Base-by-base conservation (phyloP, 2,329 filamentous ascomycete species). In the Tolypocladium nubicola region DNA sequence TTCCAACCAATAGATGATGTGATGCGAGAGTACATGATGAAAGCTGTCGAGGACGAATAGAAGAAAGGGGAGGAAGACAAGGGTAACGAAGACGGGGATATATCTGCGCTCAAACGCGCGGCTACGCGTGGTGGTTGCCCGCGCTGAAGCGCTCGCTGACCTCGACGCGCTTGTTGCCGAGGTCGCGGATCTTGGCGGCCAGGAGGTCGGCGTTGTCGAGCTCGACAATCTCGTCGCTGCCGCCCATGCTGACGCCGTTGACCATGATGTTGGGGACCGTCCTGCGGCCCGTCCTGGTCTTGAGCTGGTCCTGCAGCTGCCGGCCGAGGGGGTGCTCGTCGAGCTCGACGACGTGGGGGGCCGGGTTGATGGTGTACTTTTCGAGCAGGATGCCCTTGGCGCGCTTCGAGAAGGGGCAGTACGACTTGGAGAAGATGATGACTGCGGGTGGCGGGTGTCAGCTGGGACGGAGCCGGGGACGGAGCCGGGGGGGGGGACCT, bases 221-320 rank as follows among this genome's bases (percentile, higher is more conserved):
- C 33, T 82, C 85, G 53, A 84, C 81, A 57, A 99, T 82, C 60
- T 97, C 90, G 68, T 97, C 93, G 54, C 90, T 85, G 26, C 94
- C 94, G 52, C 94, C 94, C 60, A 97, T 90, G 71, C 88, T 94
- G 70, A 87, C 85, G 52, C 90, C 91, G 66, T 90, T 89, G 65
- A 99, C 80, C 64, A 99, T 79, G 40, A 97, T 81, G 68, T 99
- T 99, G 19, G 94, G 94, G 0, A 99, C 94, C 0, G 94, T 99
- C 59, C 77, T 79, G 54, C 93, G 83, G 50, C 89, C 88, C 0
- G 94, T 97, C 68, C 83, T 87, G 59, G 85, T 81, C 19, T 73
- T 79, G 11, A 99, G 77, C 21, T 83, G 80, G 11, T 79, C 81
- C 72, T 99, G 94, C 47, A 99, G 74, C 57, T 82, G 73, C 1